phyloP scores from a whole-genome alignment of 768 basidiomycete genomes.

The Pleurotus pulmonarius region DNA sequence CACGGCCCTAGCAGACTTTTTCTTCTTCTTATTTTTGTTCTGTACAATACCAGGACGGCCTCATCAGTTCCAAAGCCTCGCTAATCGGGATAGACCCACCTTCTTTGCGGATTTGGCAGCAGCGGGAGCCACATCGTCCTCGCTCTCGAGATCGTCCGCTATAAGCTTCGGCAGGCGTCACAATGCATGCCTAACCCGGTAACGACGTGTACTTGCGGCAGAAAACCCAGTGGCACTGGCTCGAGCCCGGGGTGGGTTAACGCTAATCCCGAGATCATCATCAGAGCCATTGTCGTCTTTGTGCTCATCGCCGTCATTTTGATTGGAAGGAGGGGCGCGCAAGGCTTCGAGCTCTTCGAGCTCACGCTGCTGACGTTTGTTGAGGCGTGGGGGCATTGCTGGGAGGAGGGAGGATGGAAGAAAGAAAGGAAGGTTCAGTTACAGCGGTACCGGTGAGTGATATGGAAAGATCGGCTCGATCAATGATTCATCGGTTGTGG shows the following conservation, averaged over 20 bases:
- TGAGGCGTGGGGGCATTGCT: conserved; percentile 67
- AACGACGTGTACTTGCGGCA: conserved; percentile 31
- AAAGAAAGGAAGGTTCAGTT: too few relatives aligned
- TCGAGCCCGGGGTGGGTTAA: not conserved
- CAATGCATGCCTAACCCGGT: conserved; percentile 29
- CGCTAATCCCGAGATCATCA: too few relatives aligned
- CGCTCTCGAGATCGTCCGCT: conserved; percentile 20
- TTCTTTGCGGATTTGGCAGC: conserved; percentile 9
- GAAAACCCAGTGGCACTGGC: conserved; percentile 32
- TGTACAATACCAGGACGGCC: too few relatives aligned
- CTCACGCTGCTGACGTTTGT: conserved; percentile 85
- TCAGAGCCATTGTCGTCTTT: not conserved
- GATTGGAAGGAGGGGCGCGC: conserved; percentile 32
- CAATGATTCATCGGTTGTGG: too few relatives aligned
- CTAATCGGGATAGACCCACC: not conserved
- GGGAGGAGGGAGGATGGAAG: too few relatives aligned
- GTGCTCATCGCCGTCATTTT: conserved; percentile 23
- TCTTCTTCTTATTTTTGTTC: conserved; percentile 38
- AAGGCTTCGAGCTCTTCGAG: conserved; percentile 73
- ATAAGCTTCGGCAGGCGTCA: conserved; percentile 26
- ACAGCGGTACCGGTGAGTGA: too few relatives aligned
- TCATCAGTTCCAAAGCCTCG: not conserved
- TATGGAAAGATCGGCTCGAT: too few relatives aligned
- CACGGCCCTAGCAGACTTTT: conserved; percentile 24
- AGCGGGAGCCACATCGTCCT: conserved; percentile 24